These are phyloP conservation scores for Wickerhamiella infanticola DNA, from an alignment of 1,139 yeast species.

Conservation along the genomic window DNA sequence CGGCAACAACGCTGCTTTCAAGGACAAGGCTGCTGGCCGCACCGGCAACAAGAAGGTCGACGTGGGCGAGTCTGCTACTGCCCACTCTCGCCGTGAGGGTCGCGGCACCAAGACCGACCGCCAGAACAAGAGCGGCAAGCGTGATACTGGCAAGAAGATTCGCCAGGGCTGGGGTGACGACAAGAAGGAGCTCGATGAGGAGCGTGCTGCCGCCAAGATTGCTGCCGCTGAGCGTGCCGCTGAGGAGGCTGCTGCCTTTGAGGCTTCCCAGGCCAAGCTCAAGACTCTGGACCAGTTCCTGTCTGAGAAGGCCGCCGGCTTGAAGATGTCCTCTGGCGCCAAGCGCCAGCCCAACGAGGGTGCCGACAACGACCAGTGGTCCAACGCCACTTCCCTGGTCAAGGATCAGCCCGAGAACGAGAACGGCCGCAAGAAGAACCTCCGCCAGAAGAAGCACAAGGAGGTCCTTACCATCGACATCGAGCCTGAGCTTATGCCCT, in stretches of 20 bases:
- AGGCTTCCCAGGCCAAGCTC: slow-evolving; percentile 22
- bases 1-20: slow-evolving; percentile 86
- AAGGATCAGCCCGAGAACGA: slow-evolving; percentile 30
- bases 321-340: slow-evolving; percentile 30
- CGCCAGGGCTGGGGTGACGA: slow-evolving; percentile 79
- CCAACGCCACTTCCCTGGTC: slow-evolving; percentile 17
- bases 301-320: slow-evolving; percentile 34
- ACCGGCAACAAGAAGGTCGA: slow-evolving; percentile 40
- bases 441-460: slow-evolving; percentile 34
- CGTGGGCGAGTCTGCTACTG: slow-evolving; percentile 34
- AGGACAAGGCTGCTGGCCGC: slow-evolving; percentile 50
- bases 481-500: slow-evolving; percentile 43
- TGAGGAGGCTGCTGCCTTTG: slow-evolving; percentile 21
- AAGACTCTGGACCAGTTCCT: slow-evolving; percentile 63
- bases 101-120: slow-evolving; percentile 58
- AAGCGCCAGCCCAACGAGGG: slow-evolving; percentile 47
- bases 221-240: slow-evolving; percentile 37
- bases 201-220: slow-evolving; percentile 46
- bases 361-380: slow-evolving; percentile 39
- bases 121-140: slow-evolving; percentile 68
- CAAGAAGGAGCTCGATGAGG: slow-evolving; percentile 41
- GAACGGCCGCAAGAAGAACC: slow-evolving; percentile 34
- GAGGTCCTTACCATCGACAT: slow-evolving; percentile 56
- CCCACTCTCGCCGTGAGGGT: slow-evolving; percentile 33
- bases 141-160: slow-evolving; percentile 73